Evolutionary conservation across 2,329 filamentous ascomycete species (phyloP).

Genomic region (Alternaria sp.): DNA sequence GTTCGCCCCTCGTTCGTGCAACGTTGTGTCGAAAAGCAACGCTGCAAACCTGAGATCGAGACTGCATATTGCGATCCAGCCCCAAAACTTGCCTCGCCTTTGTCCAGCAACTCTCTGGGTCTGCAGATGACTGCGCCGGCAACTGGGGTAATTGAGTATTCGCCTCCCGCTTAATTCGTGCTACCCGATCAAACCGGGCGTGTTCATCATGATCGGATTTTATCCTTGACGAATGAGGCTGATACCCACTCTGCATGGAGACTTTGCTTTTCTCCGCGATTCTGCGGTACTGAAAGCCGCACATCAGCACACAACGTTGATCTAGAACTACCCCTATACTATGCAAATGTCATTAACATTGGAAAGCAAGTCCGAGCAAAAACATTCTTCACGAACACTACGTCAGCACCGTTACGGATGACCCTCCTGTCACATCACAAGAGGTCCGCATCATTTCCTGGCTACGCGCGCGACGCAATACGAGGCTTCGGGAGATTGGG

Average conservation of each 20-base stretch:
- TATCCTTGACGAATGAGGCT: constrained; percentile 18
- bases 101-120: not conserved
- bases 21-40: constrained; percentile 1
- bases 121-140: not conserved
- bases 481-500: not conserved
- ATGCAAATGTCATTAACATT: not conserved
- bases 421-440: constrained; percentile 2
- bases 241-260: constrained; percentile 10
- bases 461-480: not conserved
- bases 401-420: constrained; percentile 8
- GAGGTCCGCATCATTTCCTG: constrained; percentile 11
- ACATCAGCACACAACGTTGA: constrained; percentile 5
- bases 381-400: not conserved
- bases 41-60: not conserved
- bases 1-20: constrained; percentile 18
- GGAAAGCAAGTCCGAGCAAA: not conserved
- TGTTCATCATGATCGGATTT: constrained; percentile 21
- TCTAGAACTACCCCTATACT: not conserved
- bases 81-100: not conserved
- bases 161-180: constrained; percentile 14
- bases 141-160: constrained; percentile 1
- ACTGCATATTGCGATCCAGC: not conserved
- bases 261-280: constrained; percentile 11
- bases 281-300: constrained; percentile 8
- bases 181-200: constrained; percentile 18